Base-by-base conservation (phyloP, 2,329 filamentous ascomycete species). In the Botrytis aclada region DNA sequence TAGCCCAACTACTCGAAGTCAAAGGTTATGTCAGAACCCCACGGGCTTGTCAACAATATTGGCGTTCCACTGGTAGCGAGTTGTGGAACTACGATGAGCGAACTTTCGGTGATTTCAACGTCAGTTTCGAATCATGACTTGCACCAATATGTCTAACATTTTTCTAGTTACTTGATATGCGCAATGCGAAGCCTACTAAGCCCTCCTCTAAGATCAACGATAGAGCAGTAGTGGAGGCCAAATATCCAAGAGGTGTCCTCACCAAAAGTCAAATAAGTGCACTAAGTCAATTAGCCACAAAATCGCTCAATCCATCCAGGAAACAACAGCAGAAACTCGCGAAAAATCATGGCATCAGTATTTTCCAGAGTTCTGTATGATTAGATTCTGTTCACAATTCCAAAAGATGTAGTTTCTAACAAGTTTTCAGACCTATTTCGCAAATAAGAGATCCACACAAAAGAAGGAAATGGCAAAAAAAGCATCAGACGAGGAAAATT, bases 41-140 rank as follows among this genome's bases (percentile, higher is more conserved):
- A 5, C 0, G 3, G 0, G 34, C 22, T 61, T 61, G 58, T 14
- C 3, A 22, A 0, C 1, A 0, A 0, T 37, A 61, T n/a, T 61
- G 58, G 58, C 7, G 3, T 1, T 0, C 1, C 12, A 25, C 34
- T 1, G 32, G 58, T 39, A 12, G 58, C 20, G 32, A 37, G 34
- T n/a, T 37, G 12, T 61, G 34, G 58, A 4, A 39, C 20, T 61
- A 39, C 1, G 10, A 25, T n/a, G 58, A 39, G 25, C 56, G 12
- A 37, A 25, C 1, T 39, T 0, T 25, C 1, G 47, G 47, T 0
- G 47, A n/a, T 54, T 16, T 16, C 1, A 54, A 16, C 12, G 47
- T 54, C 25, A 54, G 47, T 6, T 3, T n/a, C 12, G 0, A 6
- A 51, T 14, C n/a, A 16, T 7, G 25, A 14, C 5, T n/a, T 7